Conservation (phyloP, 768 basidiomycete species). For the Hypsizygus marmoreus region DNA sequence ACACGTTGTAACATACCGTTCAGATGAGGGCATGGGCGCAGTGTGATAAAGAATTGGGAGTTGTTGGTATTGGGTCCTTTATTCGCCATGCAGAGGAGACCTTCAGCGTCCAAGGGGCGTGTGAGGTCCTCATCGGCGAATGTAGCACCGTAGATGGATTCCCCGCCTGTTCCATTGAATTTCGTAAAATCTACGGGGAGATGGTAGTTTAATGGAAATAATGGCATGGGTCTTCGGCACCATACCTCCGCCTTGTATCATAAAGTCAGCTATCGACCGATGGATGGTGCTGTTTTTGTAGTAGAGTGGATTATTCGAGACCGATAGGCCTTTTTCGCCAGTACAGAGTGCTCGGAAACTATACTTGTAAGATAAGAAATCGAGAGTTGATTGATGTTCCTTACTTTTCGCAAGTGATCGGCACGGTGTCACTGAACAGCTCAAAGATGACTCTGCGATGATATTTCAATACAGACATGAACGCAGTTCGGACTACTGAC, state of each 20-base stretch:
- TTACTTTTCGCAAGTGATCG: conserved; percentile 83
- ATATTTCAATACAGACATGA: conserved; percentile 7
- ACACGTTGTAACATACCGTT: conserved; percentile 69
- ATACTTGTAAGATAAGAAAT: conserved; percentile 6
- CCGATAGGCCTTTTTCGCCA: conserved; percentile 78
- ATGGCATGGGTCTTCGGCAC: neutral
- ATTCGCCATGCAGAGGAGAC: conserved; percentile 90
- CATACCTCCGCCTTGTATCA: conserved; percentile 80
- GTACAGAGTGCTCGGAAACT: conserved; percentile 89
- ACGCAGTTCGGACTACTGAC: conserved; percentile 30
- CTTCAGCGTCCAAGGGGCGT: conserved; percentile 63
- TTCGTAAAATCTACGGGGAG: conserved; percentile 65
- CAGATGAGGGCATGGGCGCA: conserved; percentile 73
- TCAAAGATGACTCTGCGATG: conserved; percentile 69
- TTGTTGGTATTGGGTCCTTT: conserved; percentile 82
- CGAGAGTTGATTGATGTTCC: conserved; percentile 12
- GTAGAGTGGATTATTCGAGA: conserved; percentile 69
- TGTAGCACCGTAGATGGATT: conserved; percentile 75
- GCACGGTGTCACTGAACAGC: conserved; percentile 69
- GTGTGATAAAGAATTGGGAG: conserved; percentile 86
- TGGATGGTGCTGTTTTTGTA: conserved; percentile 83
- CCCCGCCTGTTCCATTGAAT: conserved; percentile 78
- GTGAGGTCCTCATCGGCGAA: conserved; percentile 80
- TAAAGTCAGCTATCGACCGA: conserved; percentile 75
- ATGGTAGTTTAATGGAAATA: neutral